Base-by-base conservation (phyloP, 371 early-diverging fungal genomes). In the Ecytonucleospora hepatopenaei region DNA sequence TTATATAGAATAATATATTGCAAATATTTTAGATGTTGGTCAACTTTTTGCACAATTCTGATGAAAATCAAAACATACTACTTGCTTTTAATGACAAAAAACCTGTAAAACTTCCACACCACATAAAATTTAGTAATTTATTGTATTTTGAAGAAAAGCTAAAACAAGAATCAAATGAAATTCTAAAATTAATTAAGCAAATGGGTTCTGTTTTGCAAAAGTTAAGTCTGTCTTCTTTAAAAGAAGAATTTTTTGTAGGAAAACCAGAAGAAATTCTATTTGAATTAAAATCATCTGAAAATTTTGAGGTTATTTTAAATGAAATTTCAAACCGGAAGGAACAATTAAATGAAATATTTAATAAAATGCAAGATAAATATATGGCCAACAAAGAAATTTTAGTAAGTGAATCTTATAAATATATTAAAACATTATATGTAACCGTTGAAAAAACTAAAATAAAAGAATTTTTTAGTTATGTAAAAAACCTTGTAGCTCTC, bases 401-500 rank as follows among this genome's bases (percentile, higher is more conserved):
- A 17, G 8, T 15, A 17, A 33, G 17, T 48, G 21, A 21, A 5
- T 4, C 5, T 8, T 46, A 31, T 12, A 46, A 59, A 19, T 40
- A 46, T 26, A 40, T 51, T 51, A 19, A 51, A 4, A 8, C 26
- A 51, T 51, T 51, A 4, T 51, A 51, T 51, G 53, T 19, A 51
- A 24, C 8, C 19, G 26, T 51, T 12, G 19, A 51, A 17, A 17
- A 51, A 21, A 51, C 4, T 4, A 19, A 51, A 51, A 24, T 3
- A 4, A 47, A 16, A 61, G 26, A 48, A 61, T 48, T 35, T 12
- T 23, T 26, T 16, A 15, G 24, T 26, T 26, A 2, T 26, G 55
- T 54, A 49, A 67, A 2, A 24, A 35, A 55, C n/a, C 40, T 24
- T 33, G 56, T 57, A 34, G 61, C 55, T 46, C 31, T 68, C 5